Evolutionary conservation across 148 eudicot genomes (phyloP), one percentile per base, ranked within the genome.

Genomic region (Drosera capensis): DNA sequence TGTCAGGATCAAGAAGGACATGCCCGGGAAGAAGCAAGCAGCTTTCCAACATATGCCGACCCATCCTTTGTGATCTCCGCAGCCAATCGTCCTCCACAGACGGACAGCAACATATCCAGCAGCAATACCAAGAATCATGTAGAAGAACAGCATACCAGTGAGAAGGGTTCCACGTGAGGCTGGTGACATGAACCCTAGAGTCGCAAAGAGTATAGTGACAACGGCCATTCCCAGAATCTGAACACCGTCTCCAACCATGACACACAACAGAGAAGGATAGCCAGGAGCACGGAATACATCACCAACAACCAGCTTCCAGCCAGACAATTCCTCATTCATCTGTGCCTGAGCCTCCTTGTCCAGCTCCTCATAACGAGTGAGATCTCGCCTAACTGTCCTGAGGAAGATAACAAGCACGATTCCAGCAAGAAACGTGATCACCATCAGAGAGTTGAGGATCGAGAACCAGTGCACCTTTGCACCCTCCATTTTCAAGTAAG

Each of bases 391-490:
- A 30, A 83, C 81, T 8, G 94, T 79, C 64, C 94, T 66, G 63
- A 83, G 53, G 48, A 83, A 68, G 64, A 83, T 83, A 54, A 83
- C 87, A 55, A 83, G 70, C 34, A 83, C 94, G 3, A 83, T 83
- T 43, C 84, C 94, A 47, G 94, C 94, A 52, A 83, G 71, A 75
- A 83, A 83, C 23, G 80, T 79, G 49, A 79, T 79, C 61, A 83
- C 94, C 84, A 83, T 79, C 3, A 83, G 62, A 20, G 94, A 83
- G 59, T 83, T 83, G 13, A 83, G 64, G 29, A 83, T 83, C 2
- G 94, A 83, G 58, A 83, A 79, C 94, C 94, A 83, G 53, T 83
- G 94, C 20, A 83, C 94, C 64, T 79, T 83, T 11, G 86, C 75
- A 43, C 94, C 94, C 57, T 79, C 94, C 94, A 83, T 83, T 25